Evolutionary conservation across 2,329 filamentous ascomycete species (phyloP).

Genomic region (Camillea tinctor): DNA sequence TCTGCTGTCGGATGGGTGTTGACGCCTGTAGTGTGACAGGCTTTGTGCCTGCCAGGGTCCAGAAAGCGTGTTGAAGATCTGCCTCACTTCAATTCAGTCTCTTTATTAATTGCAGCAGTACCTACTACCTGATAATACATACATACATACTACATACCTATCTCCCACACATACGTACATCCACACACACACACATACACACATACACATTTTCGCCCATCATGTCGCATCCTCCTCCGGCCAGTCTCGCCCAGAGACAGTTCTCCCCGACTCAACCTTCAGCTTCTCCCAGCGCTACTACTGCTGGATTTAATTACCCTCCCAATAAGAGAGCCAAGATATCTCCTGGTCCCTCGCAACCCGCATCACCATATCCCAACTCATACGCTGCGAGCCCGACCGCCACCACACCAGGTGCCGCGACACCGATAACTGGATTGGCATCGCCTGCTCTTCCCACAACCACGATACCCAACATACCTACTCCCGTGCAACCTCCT

Average conservation of each 20-base stretch:
- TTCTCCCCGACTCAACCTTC: constrained; percentile 49
- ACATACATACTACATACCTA: not conserved
- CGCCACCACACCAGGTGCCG: constrained; percentile 31
- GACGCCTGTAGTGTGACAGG: constrained; percentile 46
- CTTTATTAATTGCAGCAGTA: not conserved
- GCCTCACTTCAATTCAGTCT: not conserved
- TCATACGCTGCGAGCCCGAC: constrained; percentile 48
- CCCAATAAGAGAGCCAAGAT: constrained; percentile 72
- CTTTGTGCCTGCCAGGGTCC: constrained; percentile 44
- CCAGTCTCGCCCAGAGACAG: constrained; percentile 31
- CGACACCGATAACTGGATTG: constrained; percentile 38
- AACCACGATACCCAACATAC: constrained; percentile 8
- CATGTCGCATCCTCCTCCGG: constrained; percentile 30
- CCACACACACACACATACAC: too few relatives aligned
- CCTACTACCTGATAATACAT: not conserved
- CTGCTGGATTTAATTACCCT: constrained; percentile 56
- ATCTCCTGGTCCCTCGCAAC: constrained; percentile 67
- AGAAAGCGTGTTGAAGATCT: constrained; percentile 14
- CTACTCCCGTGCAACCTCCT: constrained; percentile 14
- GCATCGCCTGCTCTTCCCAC: constrained; percentile 32
- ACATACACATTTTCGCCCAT: not conserved
- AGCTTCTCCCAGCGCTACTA: constrained; percentile 59
- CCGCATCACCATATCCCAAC: constrained; percentile 59
- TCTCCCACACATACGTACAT: not conserved
- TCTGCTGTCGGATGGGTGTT: constrained; percentile 47